Evolutionary conservation across 2,329 filamentous ascomycete species (phyloP), one percentile per base, ranked within the genome.

Genomic region (Thelonectria discophora): DNA sequence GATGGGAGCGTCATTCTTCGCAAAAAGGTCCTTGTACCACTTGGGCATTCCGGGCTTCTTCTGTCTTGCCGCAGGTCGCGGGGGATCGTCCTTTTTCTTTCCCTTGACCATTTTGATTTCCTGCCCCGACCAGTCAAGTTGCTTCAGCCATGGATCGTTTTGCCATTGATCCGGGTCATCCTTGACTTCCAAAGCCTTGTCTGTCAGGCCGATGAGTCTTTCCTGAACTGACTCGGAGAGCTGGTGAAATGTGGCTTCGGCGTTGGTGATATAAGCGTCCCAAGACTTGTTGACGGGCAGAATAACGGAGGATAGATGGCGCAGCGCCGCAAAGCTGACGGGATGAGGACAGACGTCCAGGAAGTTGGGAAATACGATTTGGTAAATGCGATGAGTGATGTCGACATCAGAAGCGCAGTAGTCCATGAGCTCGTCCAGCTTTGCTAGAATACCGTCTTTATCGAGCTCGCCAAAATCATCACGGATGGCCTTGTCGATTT

Each of bases 361-460:
- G 71, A 97, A 99, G 60, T 91, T 90, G 1, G 93, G 92, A 65
- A 99, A 95, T 1, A 98, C 93, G 62, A 93, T 93, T 74, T 93
- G 90, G 78, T 94, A 99, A n/a, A 99, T 91, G 49, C 89, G 88
- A 71, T 99, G 95, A 0, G 95, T 99, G 69, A 97, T 89, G 37
- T 89, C 88, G 17, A 99, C 95, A 79, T 99, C 95, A 1, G 92
- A 92, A 12, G 95, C 95, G 74, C 95, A 99, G 77, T 99, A 99
- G 73, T 96, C 90, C 49, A 99, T 80, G 10, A 99, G 84, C 63
- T 94, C 88, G 48, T 97, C 91, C 15, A 98, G 79, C 70, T 90
- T 92, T 9, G 77, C 85, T 11, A 88, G 58, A 8, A 98, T 84
- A 1, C 88, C 91, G 1, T 84, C 80, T 9, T 92, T 87, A 74